phyloP scores from a whole-genome alignment of 768 basidiomycete species.

The Trametes cinnabarina region DNA sequence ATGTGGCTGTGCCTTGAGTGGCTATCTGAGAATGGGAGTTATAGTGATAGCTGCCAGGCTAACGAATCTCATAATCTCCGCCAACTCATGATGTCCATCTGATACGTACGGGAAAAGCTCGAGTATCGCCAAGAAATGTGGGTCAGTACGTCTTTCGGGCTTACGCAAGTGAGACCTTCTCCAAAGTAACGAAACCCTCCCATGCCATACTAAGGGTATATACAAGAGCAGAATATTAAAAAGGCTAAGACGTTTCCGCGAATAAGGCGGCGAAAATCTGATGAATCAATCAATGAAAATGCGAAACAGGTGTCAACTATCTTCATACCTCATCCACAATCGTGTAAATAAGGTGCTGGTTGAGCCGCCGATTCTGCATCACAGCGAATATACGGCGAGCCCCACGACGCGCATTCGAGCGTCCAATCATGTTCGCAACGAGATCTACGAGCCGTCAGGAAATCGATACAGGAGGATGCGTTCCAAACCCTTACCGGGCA shows the following conservation, averaged over 20 bases:
- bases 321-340: conserved; percentile 79
- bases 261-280: conserved; percentile 63
- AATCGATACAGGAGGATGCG: not conserved
- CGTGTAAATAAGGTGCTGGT: conserved; percentile 88
- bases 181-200: too few species aligned
- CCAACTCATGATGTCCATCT: too few species aligned
- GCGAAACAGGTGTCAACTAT: not conserved
- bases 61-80: too few species aligned
- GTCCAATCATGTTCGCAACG: conserved; percentile 97
- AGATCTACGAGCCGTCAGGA: conserved; percentile 47
- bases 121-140: too few species aligned
- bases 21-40: too few species aligned
- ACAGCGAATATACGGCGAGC: conserved; percentile 92
- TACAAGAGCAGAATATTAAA: too few species aligned
- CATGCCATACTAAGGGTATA: not conserved
- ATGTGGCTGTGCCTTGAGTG: too few species aligned
- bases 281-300: not conserved
- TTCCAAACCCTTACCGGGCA: conserved; percentile 66
- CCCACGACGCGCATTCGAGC: conserved; percentile 90
- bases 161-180: too few species aligned
- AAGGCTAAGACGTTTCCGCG: conserved; percentile 45
- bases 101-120: too few species aligned
- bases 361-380: conserved; percentile 89
- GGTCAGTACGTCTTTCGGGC: too few species aligned
- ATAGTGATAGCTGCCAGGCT: too few species aligned